Evolutionary conservation across 1,284 basidiomycete genomes (phyloP), one percentile per base, ranked within the genome.

Genomic region (Hemileia vastatrix): DNA sequence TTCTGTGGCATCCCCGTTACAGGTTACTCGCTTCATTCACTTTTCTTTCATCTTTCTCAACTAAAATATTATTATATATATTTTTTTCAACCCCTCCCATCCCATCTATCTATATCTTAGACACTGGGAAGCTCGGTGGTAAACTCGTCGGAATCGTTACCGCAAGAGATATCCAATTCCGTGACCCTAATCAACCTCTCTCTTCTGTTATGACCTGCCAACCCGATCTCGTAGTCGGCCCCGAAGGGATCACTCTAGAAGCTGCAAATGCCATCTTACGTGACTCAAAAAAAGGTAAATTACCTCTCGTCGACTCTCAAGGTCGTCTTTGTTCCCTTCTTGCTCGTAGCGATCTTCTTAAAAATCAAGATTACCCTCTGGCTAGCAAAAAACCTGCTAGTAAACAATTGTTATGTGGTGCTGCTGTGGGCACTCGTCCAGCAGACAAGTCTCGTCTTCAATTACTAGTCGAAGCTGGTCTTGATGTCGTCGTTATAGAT

Each of bases 1-100:
- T 99, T 96, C 77, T 91, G 90, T 71, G 95, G 94, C 69, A 94
- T 98, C 66, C 95, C 95, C 59, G 92, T 98, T 77, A 98, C 94
- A 64, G 90, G 93, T 92, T 77, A 78, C 82, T 66, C 50, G 32
- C 18, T 61, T 53, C 48, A 47, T 43, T 48, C 31, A 54, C 23
- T 32, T 36, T 48, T 56, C 49, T 58, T 45, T 5, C 64, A 18
- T 44, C 51, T 43, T 32, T 36, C 60, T 36, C 36, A 43, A 55
- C 57, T 24, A 74, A 69, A 67, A 72, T 53, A 6, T 23, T 64
- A 6, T 54, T 9, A 15, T 58, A 55, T 64, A 43, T 11, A 31
- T 19, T 61, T 31, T 3, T 36, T 33, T 49, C 23, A 19, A 36
- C 9, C 33, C 54, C n/a, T 43, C 50, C 13, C 19, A n/a, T 49